A percentile compares a stretch with the other conserved stretches of the same genome.
phyloP scores from a whole-genome alignment of 495 filamentous ascomycete species.

The Aspergillus steynii region DNA sequence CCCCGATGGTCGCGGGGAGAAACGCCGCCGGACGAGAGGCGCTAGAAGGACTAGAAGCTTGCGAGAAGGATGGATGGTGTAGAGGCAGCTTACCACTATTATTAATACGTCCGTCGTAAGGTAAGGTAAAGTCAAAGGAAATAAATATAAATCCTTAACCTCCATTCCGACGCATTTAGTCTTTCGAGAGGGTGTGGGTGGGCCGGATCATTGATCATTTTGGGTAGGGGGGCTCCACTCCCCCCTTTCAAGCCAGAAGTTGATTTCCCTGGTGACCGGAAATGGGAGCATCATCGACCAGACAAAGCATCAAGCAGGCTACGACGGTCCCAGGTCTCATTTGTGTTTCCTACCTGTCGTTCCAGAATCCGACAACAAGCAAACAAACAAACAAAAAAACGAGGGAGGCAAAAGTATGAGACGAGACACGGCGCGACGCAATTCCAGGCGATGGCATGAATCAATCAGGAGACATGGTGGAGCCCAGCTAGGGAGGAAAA shows the following conservation, averaged over 20 bases:
- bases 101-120: slow-evolving; percentile 37
- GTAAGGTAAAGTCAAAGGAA: slow-evolving; percentile 10
- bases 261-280: slow-evolving; percentile 19
- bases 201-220: slow-evolving; percentile 24
- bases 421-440: not conserved
- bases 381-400: slow-evolving; percentile 8
- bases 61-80: slow-evolving; percentile 30
- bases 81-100: slow-evolving; percentile 10
- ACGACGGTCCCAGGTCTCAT: not conserved
- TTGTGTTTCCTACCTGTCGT: not conserved
- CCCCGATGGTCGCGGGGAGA: slow-evolving; percentile 15
- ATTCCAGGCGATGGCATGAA: not conserved
- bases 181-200: slow-evolving; percentile 11
- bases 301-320: too few species aligned
- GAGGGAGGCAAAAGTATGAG: not conserved
- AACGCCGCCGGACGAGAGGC: slow-evolving; percentile 12
- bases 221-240: slow-evolving; percentile 13
- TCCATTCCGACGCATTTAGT: too few species aligned
- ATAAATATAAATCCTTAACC: not conserved
- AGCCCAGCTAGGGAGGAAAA: slow-evolving; percentile 6
- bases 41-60: slow-evolving; percentile 42
- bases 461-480: slow-evolving; percentile 20
- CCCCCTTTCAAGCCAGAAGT: slow-evolving; percentile 18
- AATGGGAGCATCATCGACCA: not conserved
- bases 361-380: not conserved